A percentile compares a stretch with the other conserved stretches of the same genome.
Conservation (phyloP, 164 flowering plant species). For the Pachysandra terminalis region DNA sequence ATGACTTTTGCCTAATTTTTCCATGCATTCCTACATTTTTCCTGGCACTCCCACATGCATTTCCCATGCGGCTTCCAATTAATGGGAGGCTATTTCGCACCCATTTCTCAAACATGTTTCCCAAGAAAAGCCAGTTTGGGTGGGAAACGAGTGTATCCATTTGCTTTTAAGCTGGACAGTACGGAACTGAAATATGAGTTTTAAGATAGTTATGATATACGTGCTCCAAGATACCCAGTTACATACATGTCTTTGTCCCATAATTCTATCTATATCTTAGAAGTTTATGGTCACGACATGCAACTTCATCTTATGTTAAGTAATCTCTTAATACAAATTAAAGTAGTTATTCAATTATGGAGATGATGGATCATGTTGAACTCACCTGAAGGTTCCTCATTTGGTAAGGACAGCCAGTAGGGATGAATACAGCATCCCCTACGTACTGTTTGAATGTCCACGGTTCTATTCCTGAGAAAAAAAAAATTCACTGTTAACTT, state of each 20-base stretch:
- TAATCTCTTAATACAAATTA: background rate
- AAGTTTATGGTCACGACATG: background rate
- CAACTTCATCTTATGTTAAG: background rate
- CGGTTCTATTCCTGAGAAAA: conserved; percentile 73
- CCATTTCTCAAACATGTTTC: no score
- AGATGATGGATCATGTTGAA: background rate
- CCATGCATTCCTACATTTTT: no score
- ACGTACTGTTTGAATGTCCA: conserved; percentile 86
- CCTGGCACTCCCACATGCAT: no score
- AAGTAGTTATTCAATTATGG: background rate
- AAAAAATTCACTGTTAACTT: background rate
- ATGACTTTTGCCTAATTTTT: no score
- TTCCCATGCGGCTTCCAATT: no score
- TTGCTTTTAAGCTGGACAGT: no score
- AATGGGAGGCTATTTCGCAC: no score
- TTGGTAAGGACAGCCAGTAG: conserved; percentile 96
- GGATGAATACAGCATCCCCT: conserved; percentile 85
- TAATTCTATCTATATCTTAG: background rate
- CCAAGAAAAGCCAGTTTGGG: no score
- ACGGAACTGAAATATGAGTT: no score
- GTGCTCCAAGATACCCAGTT: background rate
- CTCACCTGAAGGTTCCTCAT: conserved; percentile 77
- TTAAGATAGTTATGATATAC: no score
- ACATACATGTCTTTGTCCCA: no score
- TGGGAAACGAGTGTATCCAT: no score